Base-by-base conservation (phyloP, 257 asterid species). In the Solanum piurae region DNA sequence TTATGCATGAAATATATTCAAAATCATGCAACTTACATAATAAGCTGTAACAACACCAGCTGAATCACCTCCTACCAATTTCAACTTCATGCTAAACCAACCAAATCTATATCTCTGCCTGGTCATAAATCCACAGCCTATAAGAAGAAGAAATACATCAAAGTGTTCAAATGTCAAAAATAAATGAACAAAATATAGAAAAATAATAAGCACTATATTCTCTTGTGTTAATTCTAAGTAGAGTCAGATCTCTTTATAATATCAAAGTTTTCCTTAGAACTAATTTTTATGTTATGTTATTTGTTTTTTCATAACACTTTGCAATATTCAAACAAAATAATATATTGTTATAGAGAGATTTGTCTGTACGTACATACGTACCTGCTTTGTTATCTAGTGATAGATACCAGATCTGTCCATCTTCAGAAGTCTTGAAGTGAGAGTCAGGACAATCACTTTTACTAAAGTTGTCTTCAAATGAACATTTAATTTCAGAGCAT, bases 31-130 rank as follows among this genome's bases (percentile, higher is more conserved):
- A 87, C 96, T 93, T 89, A 97, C 99, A 71, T 95, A 97, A 89
- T 93, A 97, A 75, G 99, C 98, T 18, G 98, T 97, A 6, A 95
- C 98, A 11, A 97, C 98, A 73, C 99, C 99, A 46, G 99, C 99
- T 31, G 99, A 94, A 91, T 97, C 98, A 16, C 98, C 98, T 20
- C 95, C 98, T 8, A 93, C 98, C 55, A 97, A 92, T 79, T 93
- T 94, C 14, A 97, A 93, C 83, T 93, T 97, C 99, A 97, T 97
- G 93, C 98, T 97, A 36, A 97, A 97, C 99, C 98, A 97, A 55
- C 99, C 99, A 92, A 94, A 97, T 91, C 99, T 92, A 92, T 95
- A 97, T 13, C 87, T 92, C 75, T 97, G 88, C 89, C 93, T 97
- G 34, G 99, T 97, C 91, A 90, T 88, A 88, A 97, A 95, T 69